Conservation (phyloP, 177 flowering plant genomes). For the Vitis hybrid region DNA sequence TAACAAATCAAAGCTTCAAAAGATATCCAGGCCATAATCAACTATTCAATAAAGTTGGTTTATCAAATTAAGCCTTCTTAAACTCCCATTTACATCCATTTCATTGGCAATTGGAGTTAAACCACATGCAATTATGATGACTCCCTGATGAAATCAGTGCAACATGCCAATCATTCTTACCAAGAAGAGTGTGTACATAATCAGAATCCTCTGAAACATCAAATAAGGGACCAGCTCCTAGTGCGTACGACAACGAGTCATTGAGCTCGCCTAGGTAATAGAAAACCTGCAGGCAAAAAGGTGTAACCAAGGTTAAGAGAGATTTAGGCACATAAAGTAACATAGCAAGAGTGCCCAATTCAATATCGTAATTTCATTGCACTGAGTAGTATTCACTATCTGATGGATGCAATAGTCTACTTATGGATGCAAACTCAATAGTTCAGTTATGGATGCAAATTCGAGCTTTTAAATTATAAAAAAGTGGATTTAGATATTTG, state of each 20-base stretch:
- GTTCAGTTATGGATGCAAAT: not conserved
- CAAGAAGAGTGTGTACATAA: conserved; percentile 83
- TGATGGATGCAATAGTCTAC: too few species aligned
- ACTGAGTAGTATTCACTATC: not conserved
- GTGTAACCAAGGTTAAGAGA: conserved; percentile 1
- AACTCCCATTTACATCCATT: conserved; percentile 1
- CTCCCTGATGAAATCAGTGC: not conserved
- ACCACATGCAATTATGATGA: not conserved
- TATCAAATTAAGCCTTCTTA: not conserved
- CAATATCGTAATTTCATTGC: not conserved
- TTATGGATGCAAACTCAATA: not conserved
- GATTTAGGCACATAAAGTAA: too few species aligned
- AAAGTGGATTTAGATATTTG: not conserved
- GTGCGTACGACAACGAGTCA: conserved; percentile 89
- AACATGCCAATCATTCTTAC: conserved; percentile 31
- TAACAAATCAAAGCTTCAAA: not conserved
- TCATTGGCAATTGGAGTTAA: not conserved
- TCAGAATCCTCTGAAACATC: conserved; percentile 95
- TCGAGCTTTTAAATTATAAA: not conserved
- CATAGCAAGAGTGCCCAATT: not conserved
- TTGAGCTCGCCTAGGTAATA: conserved; percentile 86
- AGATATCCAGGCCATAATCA: too few species aligned
- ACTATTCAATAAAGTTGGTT: too few species aligned
- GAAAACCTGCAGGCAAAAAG: conserved; percentile 58
- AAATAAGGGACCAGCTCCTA: conserved; percentile 92